phyloP scores from a whole-genome alignment of 805 yeast species.

The Scheffersomyces amazonensis region DNA sequence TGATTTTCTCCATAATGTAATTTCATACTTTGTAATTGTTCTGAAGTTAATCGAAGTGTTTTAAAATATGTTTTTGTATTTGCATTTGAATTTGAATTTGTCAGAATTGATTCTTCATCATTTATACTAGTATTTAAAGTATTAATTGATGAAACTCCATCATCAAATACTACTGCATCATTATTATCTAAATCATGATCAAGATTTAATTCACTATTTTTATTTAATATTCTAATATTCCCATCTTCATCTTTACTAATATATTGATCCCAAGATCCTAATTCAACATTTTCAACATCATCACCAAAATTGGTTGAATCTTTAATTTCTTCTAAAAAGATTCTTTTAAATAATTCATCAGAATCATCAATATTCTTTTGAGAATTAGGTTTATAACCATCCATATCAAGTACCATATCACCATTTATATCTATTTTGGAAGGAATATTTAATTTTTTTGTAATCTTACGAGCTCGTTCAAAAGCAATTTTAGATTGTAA shows the following conservation, averaged over 20 bases:
- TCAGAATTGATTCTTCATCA: not conserved
- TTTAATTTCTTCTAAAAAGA: slow-evolving; percentile 69
- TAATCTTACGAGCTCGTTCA: slow-evolving; percentile 59
- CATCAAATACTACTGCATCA: slow-evolving; percentile 48
- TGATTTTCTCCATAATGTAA: slow-evolving; percentile 79
- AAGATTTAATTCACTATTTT: slow-evolving; percentile 42
- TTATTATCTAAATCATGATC: slow-evolving; percentile 37
- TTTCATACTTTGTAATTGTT: slow-evolving; percentile 73
- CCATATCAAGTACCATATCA: slow-evolving; percentile 86
- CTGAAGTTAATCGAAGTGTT: slow-evolving; percentile 87
- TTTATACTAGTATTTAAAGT: not conserved
- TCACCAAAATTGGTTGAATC: slow-evolving; percentile 7
- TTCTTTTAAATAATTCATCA: slow-evolving; percentile 69
- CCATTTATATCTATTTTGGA: slow-evolving; percentile 86
- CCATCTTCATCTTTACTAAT: slow-evolving; percentile 62
- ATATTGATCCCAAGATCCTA: slow-evolving; percentile 34
- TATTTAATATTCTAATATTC: slow-evolving; percentile 53
- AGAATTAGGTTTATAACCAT: slow-evolving; percentile 85
- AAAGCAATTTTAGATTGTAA: slow-evolving; percentile 40
- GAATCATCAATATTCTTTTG: slow-evolving; percentile 73
- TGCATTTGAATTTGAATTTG: not conserved
- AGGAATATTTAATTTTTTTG: slow-evolving; percentile 78
- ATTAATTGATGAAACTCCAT: slow-evolving; percentile 36
- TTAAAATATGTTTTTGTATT: slow-evolving; percentile 59
- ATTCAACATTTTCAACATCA: slow-evolving; percentile 12